Evolutionary conservation across 345 rosid species (phyloP), one percentile per base, ranked within the genome.

Genomic region (Noccaea caerulescens): DNA sequence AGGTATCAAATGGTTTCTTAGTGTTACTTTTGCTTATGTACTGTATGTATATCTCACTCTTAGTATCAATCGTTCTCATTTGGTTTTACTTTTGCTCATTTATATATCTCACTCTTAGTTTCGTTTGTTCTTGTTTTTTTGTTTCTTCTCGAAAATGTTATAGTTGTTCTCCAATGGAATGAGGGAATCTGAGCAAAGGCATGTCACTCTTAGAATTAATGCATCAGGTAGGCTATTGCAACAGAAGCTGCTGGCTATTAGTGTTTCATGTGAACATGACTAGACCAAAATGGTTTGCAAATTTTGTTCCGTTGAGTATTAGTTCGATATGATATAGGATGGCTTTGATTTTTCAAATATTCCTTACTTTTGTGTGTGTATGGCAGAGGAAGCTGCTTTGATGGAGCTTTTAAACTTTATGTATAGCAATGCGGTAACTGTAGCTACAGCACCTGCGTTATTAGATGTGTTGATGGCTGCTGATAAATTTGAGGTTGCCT

Each of bases 141-240:
- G 16, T 30, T 13, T 54, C 3, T 37, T 8, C 60, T 6, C 25
- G 20, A 14, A 56, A 10, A 1, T 18, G 5, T 58, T 77, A 30
- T 65, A 94, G 99, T 86, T 94, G 60, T 91, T 94, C 84, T 94
- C 99, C 4, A 94, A 94, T 81, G 99, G 99, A 66, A 94, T 94
- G 99, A 89, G 80, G 80, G 99, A 94, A 78, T 91, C 99, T 11
- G 98, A 88, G 76, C 97, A 94, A 51, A 84, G 96, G 43, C 95
- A 86, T 80, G 97, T 89, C 43, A 88, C 98, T 5, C 82, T 94
- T 55, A 82, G 92, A 66, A 91, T 94, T 72, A 84, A 79, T 71
- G 87, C 87, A 41, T 88, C 95, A 72, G 99, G 99, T 94, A 91
- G 43, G 25, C 23, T 33, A 55, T 53, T 36, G 14, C 68, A 60